Evolutionary conservation across 768 basidiomycete species (phyloP), one percentile per base, ranked within the genome.

Genomic region (Xerocomus brunneocitrinus): DNA sequence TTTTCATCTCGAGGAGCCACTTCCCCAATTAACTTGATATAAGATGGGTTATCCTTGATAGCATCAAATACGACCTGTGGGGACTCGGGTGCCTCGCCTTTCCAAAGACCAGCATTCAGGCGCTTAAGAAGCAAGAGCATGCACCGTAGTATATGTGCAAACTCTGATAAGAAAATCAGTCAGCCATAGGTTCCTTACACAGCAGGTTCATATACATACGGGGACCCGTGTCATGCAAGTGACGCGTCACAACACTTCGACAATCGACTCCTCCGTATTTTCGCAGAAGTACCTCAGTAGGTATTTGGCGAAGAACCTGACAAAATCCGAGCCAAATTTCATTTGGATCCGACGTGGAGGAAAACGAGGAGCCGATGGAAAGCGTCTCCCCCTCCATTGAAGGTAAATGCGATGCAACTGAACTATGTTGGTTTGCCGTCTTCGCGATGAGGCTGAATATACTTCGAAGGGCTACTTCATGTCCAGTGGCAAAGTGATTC

Each of bases 21-120:
- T 4, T 66, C 69, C 50, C 74, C 72, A 12, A 89, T 58, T 39
- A 80, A 67, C 30, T 75, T 67, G 32, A 72, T 62, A 62, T 80
- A 86, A 6, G 76, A 73, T 3, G 74, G 65, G 65, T 95, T 98
- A 63, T 91, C 85, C 65, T 88, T 89, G 63, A 98, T 79, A 13
- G 85, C 79, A 62, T 90, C 91, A 61, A 95, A 86, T 7, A 92
- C 79, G 34, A 87, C 77, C 58, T 84, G 80, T 3, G 92, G 86
- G 62, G 85, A 89, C 61, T 90, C 85, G 5, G 81, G 74, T 1
- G 79, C 79, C 58, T 89, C 85, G 28, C 77, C 80, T 19, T 74
- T 66, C 95, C 95, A 98, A 13, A 92, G 66, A 10, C 74, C 63
- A 3, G 69, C 59, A 0, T 76, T 76, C 47, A 86, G 63, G 24